Percentiles rank a stretch among this genome's conserved stretches.
phyloP scores from a whole-genome alignment of 805 yeast genomes.

The Metschnikowia santaceciliae region DNA sequence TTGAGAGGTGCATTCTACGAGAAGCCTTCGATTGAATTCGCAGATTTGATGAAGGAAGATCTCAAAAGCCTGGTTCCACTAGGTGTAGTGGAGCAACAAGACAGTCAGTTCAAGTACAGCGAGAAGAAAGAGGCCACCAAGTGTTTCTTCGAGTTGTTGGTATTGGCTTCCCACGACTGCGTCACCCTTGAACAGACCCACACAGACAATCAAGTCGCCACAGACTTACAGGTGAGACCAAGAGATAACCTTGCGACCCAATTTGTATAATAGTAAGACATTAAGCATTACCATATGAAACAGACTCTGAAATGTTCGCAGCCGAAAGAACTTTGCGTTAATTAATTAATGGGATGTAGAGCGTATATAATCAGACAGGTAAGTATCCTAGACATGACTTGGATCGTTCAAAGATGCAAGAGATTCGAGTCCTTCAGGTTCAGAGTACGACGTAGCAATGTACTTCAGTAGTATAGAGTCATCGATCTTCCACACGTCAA shows the following conservation, averaged over 20 bases:
- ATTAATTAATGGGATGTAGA: no score
- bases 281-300: background rate
- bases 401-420: background rate
- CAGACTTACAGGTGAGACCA: constrained; percentile 51
- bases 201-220: constrained; percentile 42
- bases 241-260: constrained; percentile 35
- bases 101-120: constrained; percentile 22
- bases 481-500: constrained; percentile 12
- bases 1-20: constrained; percentile 34
- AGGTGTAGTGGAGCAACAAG: constrained; percentile 17
- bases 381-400: background rate
- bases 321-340: background rate
- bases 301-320: no score
- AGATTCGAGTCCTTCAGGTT: background rate
- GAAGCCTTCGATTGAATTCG: constrained; percentile 25
- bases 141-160: constrained; percentile 77
- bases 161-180: constrained; percentile 75
- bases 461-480: constrained; percentile 8
- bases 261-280: constrained; percentile 12
- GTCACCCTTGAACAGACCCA: constrained; percentile 54
- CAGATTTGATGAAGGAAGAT: constrained; percentile 40
- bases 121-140: constrained; percentile 60
- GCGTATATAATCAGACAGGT: no score
- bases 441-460: background rate
- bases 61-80: constrained; percentile 15